These are phyloP conservation scores for Populus davidiana DNA, from an alignment of 345 rosid genomes.

Conservation along the genomic window DNA sequence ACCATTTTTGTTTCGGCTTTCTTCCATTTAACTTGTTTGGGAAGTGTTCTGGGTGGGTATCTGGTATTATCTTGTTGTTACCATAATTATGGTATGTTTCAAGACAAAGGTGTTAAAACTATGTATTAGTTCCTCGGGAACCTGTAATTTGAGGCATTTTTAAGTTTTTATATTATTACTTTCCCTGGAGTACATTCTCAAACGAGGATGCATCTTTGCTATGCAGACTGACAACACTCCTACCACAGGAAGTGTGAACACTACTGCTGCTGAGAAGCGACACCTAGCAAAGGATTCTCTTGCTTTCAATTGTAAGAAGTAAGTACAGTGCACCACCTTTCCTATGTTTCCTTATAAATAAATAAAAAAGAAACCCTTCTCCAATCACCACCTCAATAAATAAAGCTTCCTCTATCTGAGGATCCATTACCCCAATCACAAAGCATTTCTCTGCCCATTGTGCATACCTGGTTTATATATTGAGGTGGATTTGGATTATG, in stretches of 20 bases:
- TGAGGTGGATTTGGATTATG: neutral
- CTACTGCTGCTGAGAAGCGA: constrained; percentile 73
- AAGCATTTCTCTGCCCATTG: neutral
- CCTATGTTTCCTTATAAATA: neutral
- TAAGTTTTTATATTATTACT: constrained; percentile 3
- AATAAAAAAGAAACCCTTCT: no score
- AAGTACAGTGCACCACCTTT: constrained; percentile 26
- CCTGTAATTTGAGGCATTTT: neutral
- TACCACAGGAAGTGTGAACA: constrained; percentile 91
- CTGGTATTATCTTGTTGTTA: neutral
- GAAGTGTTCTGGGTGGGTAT: neutral
- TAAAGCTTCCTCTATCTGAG: no score
- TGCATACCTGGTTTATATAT: neutral
- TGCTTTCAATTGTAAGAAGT: constrained; percentile 94
- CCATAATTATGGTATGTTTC: neutral
- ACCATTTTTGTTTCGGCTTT: neutral
- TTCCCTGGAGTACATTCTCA: neutral
- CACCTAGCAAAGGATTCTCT: constrained; percentile 87
- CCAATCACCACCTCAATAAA: neutral
- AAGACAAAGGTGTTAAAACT: neutral
- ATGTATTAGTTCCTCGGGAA: neutral
- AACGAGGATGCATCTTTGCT: constrained; percentile 8
- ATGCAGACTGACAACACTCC: constrained; percentile 94
- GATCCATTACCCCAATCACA: no score
- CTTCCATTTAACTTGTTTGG: neutral